phyloP scores from a whole-genome alignment of 1,139 yeast genomes.

The Candida mesenterica region DNA sequence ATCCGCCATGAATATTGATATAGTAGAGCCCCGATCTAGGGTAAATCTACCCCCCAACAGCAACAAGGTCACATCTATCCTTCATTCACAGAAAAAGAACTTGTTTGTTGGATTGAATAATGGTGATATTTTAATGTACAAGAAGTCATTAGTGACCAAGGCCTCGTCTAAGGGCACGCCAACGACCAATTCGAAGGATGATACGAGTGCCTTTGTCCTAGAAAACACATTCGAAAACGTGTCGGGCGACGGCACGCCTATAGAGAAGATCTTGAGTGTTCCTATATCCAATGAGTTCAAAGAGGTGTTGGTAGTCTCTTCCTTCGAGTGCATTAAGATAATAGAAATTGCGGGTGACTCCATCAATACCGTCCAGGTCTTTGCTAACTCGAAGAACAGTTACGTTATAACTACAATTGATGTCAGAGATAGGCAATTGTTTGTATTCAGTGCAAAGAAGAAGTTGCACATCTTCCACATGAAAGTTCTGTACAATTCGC shows the following conservation, averaged over 20 bases:
- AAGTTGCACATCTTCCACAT: conserved; percentile 29
- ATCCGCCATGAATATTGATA: conserved; percentile 32
- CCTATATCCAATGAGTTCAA: conserved; percentile 20
- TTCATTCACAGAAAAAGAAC: conserved; percentile 21
- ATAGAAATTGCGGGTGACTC: conserved; percentile 38
- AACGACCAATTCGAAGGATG: conserved; percentile 1
- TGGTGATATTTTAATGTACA: conserved; percentile 34
- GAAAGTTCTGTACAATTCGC: conserved; percentile 27
- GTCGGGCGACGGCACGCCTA: conserved; percentile 20
- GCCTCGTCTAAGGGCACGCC: neutral
- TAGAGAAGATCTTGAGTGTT: conserved; percentile 20
- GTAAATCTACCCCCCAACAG: conserved; percentile 20
- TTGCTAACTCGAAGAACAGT: conserved; percentile 23
- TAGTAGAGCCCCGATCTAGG: conserved; percentile 32
- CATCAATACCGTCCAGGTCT: conserved; percentile 30
- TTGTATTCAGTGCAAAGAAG: conserved; percentile 34
- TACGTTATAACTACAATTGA: conserved; percentile 4
- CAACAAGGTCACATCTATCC: conserved; percentile 20
- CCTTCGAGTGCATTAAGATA: conserved; percentile 25
- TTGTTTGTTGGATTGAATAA: conserved; percentile 36
- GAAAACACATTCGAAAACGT: conserved; percentile 26
- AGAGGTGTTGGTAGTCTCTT: conserved; percentile 28
- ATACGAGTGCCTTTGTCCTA: conserved; percentile 14
- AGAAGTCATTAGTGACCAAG: conserved; percentile 2
- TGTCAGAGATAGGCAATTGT: conserved; percentile 20